Percentiles rank a stretch among this genome's conserved stretches.
Conservation (phyloP, 2,329 filamentous ascomycete genomes). For the Pseudohalonectria lignicola region DNA sequence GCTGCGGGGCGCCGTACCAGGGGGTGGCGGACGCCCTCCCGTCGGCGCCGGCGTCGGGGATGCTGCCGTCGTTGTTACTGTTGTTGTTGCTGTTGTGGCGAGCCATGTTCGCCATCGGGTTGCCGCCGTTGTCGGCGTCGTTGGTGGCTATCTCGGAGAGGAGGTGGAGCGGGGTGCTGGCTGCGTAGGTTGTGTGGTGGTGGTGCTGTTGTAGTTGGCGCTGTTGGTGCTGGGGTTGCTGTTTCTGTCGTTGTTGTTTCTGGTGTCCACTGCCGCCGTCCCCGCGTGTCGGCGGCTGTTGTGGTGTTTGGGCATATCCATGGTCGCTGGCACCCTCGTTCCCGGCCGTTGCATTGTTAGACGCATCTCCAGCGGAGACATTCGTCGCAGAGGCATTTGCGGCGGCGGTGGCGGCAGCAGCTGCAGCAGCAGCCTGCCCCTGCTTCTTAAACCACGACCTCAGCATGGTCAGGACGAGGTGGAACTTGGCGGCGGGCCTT, state of each 20-base stretch:
- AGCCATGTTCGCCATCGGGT: slow-evolving; percentile 11
- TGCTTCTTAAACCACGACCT: slow-evolving; percentile 55
- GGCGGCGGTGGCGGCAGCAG: not conserved
- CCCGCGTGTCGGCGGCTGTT: too few relatives aligned
- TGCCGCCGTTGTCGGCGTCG: slow-evolving; percentile 17
- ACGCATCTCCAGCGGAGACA: slow-evolving; percentile 1
- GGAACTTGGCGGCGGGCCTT: slow-evolving; percentile 57
- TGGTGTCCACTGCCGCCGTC: not conserved
- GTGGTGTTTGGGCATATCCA: too few relatives aligned
- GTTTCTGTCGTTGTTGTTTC: not conserved
- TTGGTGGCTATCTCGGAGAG: slow-evolving; percentile 46
- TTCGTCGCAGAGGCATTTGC: not conserved
- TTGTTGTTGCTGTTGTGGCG: slow-evolving; percentile 8
- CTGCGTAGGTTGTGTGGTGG: slow-evolving; percentile 13
- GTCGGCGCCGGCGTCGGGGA: slow-evolving; percentile 13
- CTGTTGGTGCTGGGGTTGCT: slow-evolving; percentile 10
- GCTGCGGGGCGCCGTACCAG: slow-evolving; percentile 13
- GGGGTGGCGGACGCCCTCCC: slow-evolving; percentile 9
- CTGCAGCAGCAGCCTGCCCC: not conserved
- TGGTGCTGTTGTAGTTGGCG: slow-evolving; percentile 12
- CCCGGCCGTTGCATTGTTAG: too few relatives aligned
- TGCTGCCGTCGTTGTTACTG: slow-evolving; percentile 7
- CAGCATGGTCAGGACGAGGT: slow-evolving; percentile 60
- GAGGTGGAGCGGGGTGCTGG: slow-evolving; percentile 43
- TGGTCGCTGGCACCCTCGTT: too few relatives aligned